phyloP scores from a whole-genome alignment of 371 early-diverging fungal species.

The Gilbertella persicaria region DNA sequence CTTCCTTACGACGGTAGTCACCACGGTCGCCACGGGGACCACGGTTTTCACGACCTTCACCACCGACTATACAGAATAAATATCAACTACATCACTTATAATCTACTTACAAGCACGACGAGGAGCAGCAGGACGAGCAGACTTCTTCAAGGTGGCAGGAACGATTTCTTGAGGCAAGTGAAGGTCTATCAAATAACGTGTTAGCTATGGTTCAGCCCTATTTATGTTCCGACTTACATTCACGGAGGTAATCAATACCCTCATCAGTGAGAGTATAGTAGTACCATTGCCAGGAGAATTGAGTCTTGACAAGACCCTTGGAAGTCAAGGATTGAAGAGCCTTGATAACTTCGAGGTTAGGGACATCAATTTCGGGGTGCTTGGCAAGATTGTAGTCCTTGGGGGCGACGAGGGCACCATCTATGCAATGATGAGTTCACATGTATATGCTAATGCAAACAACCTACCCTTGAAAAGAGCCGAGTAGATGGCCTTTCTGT shows the following conservation, averaged over 20 bases:
- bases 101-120: conserved; percentile 63
- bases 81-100: background rate
- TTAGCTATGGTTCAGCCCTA: background rate
- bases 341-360: conserved; percentile 99
- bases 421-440: conserved; percentile 51
- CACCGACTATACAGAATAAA: conserved; percentile 27
- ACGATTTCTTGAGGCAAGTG: conserved; percentile 97
- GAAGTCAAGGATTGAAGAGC: conserved; percentile 96
- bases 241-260: conserved; percentile 98
- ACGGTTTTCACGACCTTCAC: conserved; percentile 59
- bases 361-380: conserved; percentile 94
- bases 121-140: conserved; percentile 73
- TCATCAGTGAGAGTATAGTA: conserved; percentile 98
- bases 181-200: conserved; percentile 56
- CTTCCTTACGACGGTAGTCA: conserved; percentile 94
- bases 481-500: conserved; percentile 95
- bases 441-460: background rate
- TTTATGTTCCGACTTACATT: conserved; percentile 48
- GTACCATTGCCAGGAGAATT: conserved; percentile 99
- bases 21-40: conserved; percentile 76
- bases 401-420: conserved; percentile 97
- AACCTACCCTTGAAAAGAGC: conserved; percentile 82
- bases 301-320: conserved; percentile 93
- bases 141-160: conserved; percentile 97
- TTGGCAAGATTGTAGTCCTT: conserved; percentile 97